A percentile compares a stretch with the other conserved stretches of the same genome.
Conservation (phyloP, 1,139 yeast genomes). For the Hansenula anomala region DNA sequence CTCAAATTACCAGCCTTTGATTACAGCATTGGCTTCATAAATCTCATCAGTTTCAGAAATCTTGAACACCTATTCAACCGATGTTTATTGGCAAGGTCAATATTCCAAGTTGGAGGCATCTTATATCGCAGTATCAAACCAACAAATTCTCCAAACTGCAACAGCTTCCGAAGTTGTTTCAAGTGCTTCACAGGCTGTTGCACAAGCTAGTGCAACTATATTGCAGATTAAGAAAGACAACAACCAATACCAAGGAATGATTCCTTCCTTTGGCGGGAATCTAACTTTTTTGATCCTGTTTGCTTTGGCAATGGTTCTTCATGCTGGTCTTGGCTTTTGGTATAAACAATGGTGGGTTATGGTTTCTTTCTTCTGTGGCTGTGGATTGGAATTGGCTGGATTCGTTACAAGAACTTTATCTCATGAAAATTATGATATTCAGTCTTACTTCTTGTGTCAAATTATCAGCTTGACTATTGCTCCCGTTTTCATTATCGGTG, state of each 20-base stretch:
- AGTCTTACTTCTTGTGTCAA: constrained; percentile 46
- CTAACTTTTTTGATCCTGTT: background rate
- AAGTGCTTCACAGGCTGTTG: background rate
- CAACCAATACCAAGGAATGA: background rate
- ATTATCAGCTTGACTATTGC: constrained; percentile 57
- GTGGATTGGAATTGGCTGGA: constrained; percentile 53
- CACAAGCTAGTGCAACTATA: background rate
- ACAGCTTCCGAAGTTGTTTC: background rate
- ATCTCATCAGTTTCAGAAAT: background rate
- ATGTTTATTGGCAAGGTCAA: background rate
- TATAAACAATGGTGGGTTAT: constrained; percentile 64
- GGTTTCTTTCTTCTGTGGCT: constrained; percentile 46
- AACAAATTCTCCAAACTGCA: no score
- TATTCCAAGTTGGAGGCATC: background rate
- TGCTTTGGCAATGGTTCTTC: background rate
- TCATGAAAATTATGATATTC: constrained; percentile 27
- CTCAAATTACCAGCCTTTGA: background rate
- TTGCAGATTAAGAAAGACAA: background rate
- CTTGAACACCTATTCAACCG: background rate
- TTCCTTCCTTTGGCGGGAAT: background rate
- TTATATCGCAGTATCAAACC: no score
- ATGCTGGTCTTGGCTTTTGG: background rate
- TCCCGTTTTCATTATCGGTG: constrained; percentile 76
- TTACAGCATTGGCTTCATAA: background rate
- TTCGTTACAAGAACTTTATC: constrained; percentile 48